phyloP scores from a whole-genome alignment of 2,329 filamentous ascomycete genomes.

The Paradendryphiella salina region DNA sequence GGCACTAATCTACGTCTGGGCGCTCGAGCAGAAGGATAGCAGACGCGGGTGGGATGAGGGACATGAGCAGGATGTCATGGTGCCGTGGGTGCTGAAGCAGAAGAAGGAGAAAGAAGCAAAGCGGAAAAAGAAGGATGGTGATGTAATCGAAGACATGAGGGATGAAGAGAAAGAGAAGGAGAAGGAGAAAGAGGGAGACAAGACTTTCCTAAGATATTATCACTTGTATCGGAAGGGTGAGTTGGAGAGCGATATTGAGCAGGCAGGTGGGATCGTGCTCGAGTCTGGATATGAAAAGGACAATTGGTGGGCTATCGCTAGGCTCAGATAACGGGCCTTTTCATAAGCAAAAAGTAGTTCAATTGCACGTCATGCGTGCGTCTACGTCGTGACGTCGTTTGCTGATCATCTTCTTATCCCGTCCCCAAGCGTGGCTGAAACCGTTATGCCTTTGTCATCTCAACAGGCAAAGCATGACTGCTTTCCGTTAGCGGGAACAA shows the following conservation, averaged over 20 bases:
- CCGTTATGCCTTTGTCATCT: slow-evolving; percentile 6
- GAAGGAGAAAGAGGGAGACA: slow-evolving; percentile 41
- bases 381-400: too few relatives aligned
- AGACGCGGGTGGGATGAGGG: slow-evolving; percentile 86
- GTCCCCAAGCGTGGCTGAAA: background rate
- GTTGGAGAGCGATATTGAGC: slow-evolving; percentile 75
- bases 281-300: slow-evolving; percentile 92
- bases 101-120: slow-evolving; percentile 43
- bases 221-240: slow-evolving; percentile 88
- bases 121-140: slow-evolving; percentile 13
- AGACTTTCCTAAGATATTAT: slow-evolving; percentile 87
- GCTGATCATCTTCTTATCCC: background rate
- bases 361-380: background rate
- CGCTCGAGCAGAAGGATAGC: slow-evolving; percentile 85
- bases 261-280: slow-evolving; percentile 74
- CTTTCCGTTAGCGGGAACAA: slow-evolving; percentile 75
- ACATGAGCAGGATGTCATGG: slow-evolving; percentile 86
- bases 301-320: slow-evolving; percentile 91
- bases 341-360: background rate
- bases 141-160: slow-evolving; percentile 15
- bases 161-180: slow-evolving; percentile 4
- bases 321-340: slow-evolving; percentile 4
- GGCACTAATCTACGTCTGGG: slow-evolving; percentile 90
- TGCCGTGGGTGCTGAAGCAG: slow-evolving; percentile 81
- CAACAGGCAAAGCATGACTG: slow-evolving; percentile 52